Evolutionary conservation across 257 asterid genomes (phyloP).

Genomic region (Echites panduratus): DNA sequence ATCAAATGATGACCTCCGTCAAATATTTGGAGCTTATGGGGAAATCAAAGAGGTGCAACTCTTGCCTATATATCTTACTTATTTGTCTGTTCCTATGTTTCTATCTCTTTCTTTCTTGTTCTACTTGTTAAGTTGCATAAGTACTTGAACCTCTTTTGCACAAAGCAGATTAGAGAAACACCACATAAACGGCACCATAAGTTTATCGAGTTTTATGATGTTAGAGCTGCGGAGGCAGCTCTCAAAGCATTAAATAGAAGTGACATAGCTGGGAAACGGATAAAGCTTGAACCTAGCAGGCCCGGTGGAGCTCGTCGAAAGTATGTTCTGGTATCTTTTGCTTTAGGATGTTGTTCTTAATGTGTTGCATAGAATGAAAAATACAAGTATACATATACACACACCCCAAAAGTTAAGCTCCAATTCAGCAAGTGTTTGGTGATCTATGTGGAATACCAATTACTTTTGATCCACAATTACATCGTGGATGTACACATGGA

Average conservation of each 20-base stretch:
- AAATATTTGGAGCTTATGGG: conserved; percentile 90
- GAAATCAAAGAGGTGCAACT: conserved; percentile 91
- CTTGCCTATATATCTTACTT: conserved; percentile 4
- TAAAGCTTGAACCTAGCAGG: conserved; percentile 94
- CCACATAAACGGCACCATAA: conserved; percentile 93
- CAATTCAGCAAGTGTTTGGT: neutral
- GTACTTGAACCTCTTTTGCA: conserved; percentile 17
- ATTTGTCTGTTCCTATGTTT: neutral
- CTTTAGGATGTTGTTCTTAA: neutral
- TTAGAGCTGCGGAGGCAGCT: conserved; percentile 96
- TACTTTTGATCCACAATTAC: neutral
- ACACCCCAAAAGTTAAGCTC: neutral
- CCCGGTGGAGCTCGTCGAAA: conserved; percentile 97
- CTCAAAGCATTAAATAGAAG: conserved; percentile 82
- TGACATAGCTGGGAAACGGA: conserved; percentile 89
- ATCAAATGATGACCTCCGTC: conserved; percentile 85
- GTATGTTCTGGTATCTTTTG: conserved; percentile 27
- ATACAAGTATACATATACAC: neutral
- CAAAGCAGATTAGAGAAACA: conserved; percentile 80
- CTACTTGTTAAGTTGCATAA: conserved; percentile 13
- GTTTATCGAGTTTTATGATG: conserved; percentile 92
- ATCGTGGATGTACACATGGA: neutral
- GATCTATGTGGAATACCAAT: neutral
- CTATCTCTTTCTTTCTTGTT: neutral
- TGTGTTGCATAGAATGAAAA: neutral